Base-by-base conservation (phyloP, 768 basidiomycete genomes). In the Xerocomellus chrysenteron region DNA sequence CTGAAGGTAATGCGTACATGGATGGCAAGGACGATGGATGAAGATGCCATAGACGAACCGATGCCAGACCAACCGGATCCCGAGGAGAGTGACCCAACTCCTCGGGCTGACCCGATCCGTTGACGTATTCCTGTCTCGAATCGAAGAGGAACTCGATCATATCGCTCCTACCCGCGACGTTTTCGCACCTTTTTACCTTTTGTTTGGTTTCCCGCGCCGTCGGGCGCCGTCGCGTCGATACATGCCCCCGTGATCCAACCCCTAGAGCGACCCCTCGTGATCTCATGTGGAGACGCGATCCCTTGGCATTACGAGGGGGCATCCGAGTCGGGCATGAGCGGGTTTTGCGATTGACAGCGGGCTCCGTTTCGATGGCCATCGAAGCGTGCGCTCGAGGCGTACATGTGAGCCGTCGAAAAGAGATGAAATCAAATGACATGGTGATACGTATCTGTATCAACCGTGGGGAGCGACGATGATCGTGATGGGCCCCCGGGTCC, bases 321-420 rank as follows among this genome's bases (percentile, higher is more conserved):
- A 35, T 33, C 46, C 46, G 32, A 19, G 46, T 47, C 6, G 21
- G 32, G 46, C 14, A 30, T 19, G 46, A n/a, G 46, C 19, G 46
- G 2, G 57, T 58, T 58, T 53, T 60, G 57, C 57, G 57, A 52
- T 52, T 52, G 57, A 58, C 17, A 32, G 36, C 8, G 26, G 10
- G 37, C 45, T 43, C 32, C 21, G 21, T 33, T 21, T 37, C 5
- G 40, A 35, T 26, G 21, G 43, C 13, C 13, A 28, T 28, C 44
- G 36, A 35, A 54, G 54, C 17, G 13, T 12, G n/a, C 24, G 19
- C 9, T 39, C 30, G 17, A 26, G 26, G 36, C 14, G 17, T 32
- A 30, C 30, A 19, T 28, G 33, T 26, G 42, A 3, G n/a, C 11
- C 26, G 19, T 13, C 19, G 52, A 17, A 48, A 5, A 13, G 45